Evolutionary conservation across 2,329 filamentous ascomycete genomes (phyloP), one percentile per base, ranked within the genome.

Genomic region (Epichloe gansuensis): DNA sequence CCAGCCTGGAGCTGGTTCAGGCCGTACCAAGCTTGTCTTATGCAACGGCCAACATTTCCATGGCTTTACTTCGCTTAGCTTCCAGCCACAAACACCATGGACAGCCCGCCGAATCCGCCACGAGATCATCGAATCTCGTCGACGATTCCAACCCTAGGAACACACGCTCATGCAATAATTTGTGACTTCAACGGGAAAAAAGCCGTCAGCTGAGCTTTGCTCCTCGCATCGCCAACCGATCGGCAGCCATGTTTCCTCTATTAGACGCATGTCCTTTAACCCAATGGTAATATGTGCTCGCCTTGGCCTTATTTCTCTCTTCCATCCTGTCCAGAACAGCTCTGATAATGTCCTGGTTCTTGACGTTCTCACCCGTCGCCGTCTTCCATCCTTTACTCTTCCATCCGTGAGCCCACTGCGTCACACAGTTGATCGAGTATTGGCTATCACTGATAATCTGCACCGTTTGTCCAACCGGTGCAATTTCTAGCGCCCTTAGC

Each of bases 381-480:
- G 83, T 95, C 63, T 77, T 78, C 91, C 91, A 98, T 5, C 77
- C 77, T 60, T 91, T 81, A 52, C 69, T 76, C 57, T 81, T 74
- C 93, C 93, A 97, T 52, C 78, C 83, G 23, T 70, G 67, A 62
- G 82, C 90, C 91, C 93, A 98, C 45, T 82, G 77, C 1, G 85
- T 95, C 28, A 90, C 81, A 63, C 91, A 97, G 59, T 91, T 85
- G 67, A 96, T 95, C 1, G 88, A 79, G 70, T 97, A 97, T 62
- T 83, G 83, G 67, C 87, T 93, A 69, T 98, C 93, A n/a, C 84
- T 90, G 64, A 84, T 78, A 58, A 98, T 94, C 53, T 83, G 77
- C 12, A 94, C 78, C 55, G 82, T 75, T 53, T 86, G 77, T 54
- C 83, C 75, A 15, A 78, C 69, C 0, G 87, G 83, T 2, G 84